These are phyloP conservation scores for Tuber brumale DNA, from an alignment of 495 filamentous ascomycete genomes.

Conservation along the genomic window DNA sequence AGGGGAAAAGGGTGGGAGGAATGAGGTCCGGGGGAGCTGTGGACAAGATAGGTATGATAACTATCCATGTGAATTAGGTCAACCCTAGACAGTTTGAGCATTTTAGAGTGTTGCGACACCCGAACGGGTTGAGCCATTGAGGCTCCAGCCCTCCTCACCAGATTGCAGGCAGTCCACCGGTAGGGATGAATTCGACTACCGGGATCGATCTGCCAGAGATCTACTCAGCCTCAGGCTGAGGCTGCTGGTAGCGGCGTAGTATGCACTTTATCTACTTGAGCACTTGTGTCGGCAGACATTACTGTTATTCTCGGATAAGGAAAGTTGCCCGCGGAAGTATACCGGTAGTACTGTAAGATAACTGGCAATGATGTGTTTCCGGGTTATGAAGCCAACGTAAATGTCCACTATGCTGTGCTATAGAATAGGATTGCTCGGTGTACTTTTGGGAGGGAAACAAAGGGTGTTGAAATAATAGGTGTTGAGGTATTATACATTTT, in stretches of 20 bases:
- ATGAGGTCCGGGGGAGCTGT: neutral
- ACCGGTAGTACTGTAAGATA: neutral
- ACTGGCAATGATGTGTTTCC: neutral
- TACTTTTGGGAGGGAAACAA: neutral
- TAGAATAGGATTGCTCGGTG: neutral
- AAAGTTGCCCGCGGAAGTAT: neutral
- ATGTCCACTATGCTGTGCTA: neutral
- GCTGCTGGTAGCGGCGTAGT: neutral
- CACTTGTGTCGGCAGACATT: neutral
- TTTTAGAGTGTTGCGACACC: neutral
- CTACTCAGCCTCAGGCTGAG: neutral
- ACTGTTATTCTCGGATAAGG: neutral
- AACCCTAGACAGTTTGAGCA: neutral
- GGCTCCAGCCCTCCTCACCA: neutral
- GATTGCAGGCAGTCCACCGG: neutral
- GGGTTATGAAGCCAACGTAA: neutral
- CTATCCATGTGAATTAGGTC: neutral
- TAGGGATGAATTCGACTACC: neutral
- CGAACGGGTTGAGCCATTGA: neutral
- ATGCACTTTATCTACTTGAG: neutral
- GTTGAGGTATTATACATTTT: slow-evolving; percentile 6
- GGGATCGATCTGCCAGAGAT: neutral
- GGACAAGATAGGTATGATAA: neutral
- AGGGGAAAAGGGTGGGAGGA: neutral
- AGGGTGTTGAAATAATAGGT: neutral